These are phyloP conservation scores for Termitomyces sp. DNA, from an alignment of 768 basidiomycete species.

Conservation along the genomic window DNA sequence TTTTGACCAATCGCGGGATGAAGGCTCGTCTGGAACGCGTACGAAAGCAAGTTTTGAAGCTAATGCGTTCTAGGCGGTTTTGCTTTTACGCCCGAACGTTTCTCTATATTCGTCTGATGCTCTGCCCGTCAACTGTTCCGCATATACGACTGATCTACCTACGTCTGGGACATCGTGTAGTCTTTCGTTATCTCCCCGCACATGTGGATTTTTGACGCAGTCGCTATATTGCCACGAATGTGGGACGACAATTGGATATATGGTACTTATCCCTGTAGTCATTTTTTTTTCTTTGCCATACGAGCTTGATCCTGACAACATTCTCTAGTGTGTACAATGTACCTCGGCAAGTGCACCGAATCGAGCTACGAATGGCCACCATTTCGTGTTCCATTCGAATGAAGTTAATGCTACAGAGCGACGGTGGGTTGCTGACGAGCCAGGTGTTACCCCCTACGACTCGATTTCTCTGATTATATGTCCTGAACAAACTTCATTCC, in stretches of 20 bases:
- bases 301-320: conserved; percentile 1
- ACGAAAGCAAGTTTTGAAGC: background rate
- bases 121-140: conserved; percentile 72
- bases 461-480: conserved; percentile 15
- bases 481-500: conserved; percentile 13
- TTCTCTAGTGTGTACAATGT: conserved; percentile 59
- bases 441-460: conserved; percentile 52
- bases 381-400: conserved; percentile 81
- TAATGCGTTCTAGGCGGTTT: conserved; percentile 56
- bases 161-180: conserved; percentile 34
- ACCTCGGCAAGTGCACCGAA: conserved; percentile 68
- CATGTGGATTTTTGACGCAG: conserved; percentile 85
- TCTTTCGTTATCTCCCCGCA: conserved; percentile 40
- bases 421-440: conserved; percentile 59
- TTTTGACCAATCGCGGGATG: conserved; percentile 84
- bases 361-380: conserved; percentile 78
- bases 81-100: conserved; percentile 77
- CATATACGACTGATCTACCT: conserved; percentile 44
- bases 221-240: conserved; percentile 79
- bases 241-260: conserved; percentile 71
- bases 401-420: conserved; percentile 64
- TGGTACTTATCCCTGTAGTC: conserved; percentile 73
- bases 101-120: conserved; percentile 84
- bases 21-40: conserved; percentile 41
- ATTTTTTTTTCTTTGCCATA: background rate